Percentiles rank a stretch among this genome's conserved stretches.
phyloP scores from a whole-genome alignment of 805 yeast species.

The Yarrowia divulgata region DNA sequence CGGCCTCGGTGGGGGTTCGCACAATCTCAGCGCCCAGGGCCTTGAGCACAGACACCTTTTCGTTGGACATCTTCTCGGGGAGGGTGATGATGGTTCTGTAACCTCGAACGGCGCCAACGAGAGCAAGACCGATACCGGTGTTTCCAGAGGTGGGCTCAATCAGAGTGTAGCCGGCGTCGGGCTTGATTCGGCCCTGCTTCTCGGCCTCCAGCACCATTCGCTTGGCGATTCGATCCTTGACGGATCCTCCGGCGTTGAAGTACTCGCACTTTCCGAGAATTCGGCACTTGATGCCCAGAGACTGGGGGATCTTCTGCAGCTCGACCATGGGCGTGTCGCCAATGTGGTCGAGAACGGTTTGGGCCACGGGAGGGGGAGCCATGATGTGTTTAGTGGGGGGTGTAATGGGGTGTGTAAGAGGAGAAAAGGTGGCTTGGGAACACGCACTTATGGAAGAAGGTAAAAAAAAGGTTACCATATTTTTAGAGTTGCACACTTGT shows the following conservation, averaged over 20 bases:
- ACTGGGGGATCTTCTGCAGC: slow-evolving; percentile 77
- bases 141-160: slow-evolving; percentile 93
- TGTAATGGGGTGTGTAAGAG: not conserved
- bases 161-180: slow-evolving; percentile 70
- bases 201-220: slow-evolving; percentile 89
- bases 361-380: slow-evolving; percentile 53
- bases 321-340: slow-evolving; percentile 86
- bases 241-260: slow-evolving; percentile 90
- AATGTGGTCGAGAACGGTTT: slow-evolving; percentile 72
- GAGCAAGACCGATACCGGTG: slow-evolving; percentile 89
- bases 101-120: slow-evolving; percentile 86
- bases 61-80: slow-evolving; percentile 93
- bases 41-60: slow-evolving; percentile 84
- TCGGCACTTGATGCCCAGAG: slow-evolving; percentile 72
- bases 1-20: slow-evolving; percentile 91
- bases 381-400: slow-evolving; percentile 24
- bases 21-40: slow-evolving; percentile 91
- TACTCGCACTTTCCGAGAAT: slow-evolving; percentile 74
- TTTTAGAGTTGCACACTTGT: not conserved
- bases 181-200: slow-evolving; percentile 74
- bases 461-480: slow-evolving; percentile 1
- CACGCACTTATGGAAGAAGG: no score
- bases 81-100: slow-evolving; percentile 85
- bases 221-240: slow-evolving; percentile 86
- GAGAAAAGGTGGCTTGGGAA: not conserved